Conservation (phyloP, 371 early-diverging fungal genomes). For the Mortierella sp. region DNA sequence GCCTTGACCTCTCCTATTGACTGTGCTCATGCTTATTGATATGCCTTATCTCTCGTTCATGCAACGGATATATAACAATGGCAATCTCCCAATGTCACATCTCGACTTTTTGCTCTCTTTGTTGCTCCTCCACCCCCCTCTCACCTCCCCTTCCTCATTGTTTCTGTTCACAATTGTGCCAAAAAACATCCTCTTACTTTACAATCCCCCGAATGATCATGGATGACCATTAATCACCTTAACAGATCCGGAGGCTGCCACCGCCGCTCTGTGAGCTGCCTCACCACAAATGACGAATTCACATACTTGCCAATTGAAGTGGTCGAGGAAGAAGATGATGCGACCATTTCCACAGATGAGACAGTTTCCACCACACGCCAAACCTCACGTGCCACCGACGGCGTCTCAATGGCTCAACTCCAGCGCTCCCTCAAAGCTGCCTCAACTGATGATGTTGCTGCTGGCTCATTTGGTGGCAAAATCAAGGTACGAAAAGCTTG, state of each 20-base stretch:
- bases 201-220: background rate
- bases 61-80: no score
- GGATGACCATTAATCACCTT: conserved; percentile 12
- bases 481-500: conserved; percentile 24
- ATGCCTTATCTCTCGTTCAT: no score
- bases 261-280: conserved; percentile 49
- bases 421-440: conserved; percentile 20
- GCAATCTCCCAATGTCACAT: no score
- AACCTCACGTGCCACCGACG: conserved; percentile 16
- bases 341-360: no score
- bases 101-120: no score
- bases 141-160: no score
- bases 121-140: no score
- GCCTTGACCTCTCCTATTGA: background rate
- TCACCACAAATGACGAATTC: conserved; percentile 33
- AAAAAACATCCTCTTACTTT: background rate
- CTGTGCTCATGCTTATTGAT: no score
- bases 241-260: conserved; percentile 40
- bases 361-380: no score
- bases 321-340: conserved; percentile 35
- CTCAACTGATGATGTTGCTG: conserved; percentile 14
- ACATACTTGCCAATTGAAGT: conserved; percentile 28
- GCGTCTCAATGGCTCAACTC: conserved; percentile 23
- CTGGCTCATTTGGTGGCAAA: conserved; percentile 45
- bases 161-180: no score